Conservation (phyloP, 2,329 filamentous ascomycete genomes). For the Microsporum canis region DNA sequence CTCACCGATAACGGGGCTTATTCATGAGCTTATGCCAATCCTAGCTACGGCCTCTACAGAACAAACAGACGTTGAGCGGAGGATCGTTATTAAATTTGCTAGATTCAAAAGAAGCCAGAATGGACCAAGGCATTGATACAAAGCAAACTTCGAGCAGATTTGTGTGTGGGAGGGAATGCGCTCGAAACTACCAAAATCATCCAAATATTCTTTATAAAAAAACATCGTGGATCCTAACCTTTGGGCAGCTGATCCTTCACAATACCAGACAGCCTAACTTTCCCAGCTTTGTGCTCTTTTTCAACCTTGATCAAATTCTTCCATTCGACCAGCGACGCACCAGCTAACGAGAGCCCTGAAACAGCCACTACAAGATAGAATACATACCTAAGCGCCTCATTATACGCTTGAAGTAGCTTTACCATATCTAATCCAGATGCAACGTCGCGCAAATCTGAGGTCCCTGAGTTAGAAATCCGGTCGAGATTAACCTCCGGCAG, state of each 20-base stretch:
- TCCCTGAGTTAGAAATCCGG: neutral
- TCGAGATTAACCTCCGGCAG: neutral
- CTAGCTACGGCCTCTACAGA: no score
- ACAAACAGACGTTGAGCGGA: no score
- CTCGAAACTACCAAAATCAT: neutral
- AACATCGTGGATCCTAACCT: no score
- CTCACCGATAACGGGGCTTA: no score
- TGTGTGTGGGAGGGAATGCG: neutral
- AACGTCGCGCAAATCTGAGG: neutral
- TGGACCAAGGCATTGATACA: no score
- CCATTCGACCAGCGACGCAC: neutral
- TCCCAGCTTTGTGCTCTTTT: neutral
- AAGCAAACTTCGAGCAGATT: no score
- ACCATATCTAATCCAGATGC: neutral
- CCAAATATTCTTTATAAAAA: no score
- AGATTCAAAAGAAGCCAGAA: no score
- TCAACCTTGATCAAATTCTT: neutral
- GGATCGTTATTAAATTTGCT: no score
- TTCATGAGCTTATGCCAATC: no score
- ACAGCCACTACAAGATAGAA: neutral
- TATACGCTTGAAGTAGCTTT: neutral
- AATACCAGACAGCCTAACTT: neutral
- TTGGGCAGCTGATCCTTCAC: neutral
- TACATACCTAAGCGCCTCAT: neutral
- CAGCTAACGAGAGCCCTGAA: neutral